Conservation (phyloP, 768 basidiomycete genomes). For the Clathrus columnatus region DNA sequence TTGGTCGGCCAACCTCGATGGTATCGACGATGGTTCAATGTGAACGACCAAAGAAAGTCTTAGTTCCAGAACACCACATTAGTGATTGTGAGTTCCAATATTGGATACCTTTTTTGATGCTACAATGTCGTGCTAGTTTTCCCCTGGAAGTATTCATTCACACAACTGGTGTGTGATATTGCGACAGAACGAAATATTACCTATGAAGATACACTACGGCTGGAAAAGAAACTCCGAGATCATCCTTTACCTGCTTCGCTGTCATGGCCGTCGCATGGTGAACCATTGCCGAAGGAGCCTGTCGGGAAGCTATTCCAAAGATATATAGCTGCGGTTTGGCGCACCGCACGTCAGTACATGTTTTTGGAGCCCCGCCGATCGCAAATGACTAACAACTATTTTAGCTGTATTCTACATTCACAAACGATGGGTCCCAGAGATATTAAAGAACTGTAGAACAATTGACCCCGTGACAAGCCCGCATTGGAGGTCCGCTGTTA, state of each 20-base stretch:
- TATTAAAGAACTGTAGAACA: background rate
- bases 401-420: slow-evolving; percentile 8
- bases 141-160: slow-evolving; percentile 10
- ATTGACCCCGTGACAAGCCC: background rate
- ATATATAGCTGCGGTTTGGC: slow-evolving; percentile 5
- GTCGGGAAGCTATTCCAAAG: slow-evolving; percentile 1
- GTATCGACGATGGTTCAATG: slow-evolving; percentile 2
- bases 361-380: background rate
- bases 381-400: background rate
- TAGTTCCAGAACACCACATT: background rate
- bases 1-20: slow-evolving; percentile 9
- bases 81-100: background rate
- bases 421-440: slow-evolving; percentile 2
- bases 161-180: slow-evolving; percentile 1
- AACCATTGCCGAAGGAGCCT: slow-evolving; percentile 3
- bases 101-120: background rate
- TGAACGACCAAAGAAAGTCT: background rate
- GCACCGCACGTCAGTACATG: background rate
- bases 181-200: background rate
- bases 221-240: slow-evolving; percentile 1
- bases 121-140: background rate
- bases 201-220: slow-evolving; percentile 1
- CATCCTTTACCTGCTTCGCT: background rate
- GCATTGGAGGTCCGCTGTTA: slow-evolving; percentile 3
- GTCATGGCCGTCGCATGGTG: background rate